These are phyloP conservation scores for Cladosporium sp. DNA, from an alignment of 2,329 filamentous ascomycete species.

Conservation along the genomic window DNA sequence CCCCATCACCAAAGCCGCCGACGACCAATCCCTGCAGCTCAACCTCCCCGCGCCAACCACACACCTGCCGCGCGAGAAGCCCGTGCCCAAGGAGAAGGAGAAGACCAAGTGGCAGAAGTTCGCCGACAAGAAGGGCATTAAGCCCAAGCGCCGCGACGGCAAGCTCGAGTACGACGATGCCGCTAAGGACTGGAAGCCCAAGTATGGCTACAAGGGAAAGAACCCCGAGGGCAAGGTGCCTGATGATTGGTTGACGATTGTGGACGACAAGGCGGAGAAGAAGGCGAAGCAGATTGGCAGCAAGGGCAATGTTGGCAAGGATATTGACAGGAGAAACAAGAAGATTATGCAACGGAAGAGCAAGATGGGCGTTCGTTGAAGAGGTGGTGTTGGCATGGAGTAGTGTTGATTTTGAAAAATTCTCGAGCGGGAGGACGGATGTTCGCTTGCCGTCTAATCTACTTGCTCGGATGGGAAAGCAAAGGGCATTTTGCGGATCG, in stretches of 20 bases:
- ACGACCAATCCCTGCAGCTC: constrained; percentile 68
- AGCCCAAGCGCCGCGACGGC: constrained; percentile 77
- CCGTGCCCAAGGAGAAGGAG: constrained; percentile 75
- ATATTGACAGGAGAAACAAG: constrained; percentile 19
- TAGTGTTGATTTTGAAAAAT: constrained; percentile 8
- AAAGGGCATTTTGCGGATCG: not conserved
- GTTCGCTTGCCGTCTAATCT: not conserved
- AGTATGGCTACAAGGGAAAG: constrained; percentile 92
- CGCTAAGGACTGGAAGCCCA: constrained; percentile 83
- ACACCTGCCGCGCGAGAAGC: constrained; percentile 84
- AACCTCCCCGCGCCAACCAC: constrained; percentile 71
- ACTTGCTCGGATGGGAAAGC: not conserved
- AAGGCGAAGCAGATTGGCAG: constrained; percentile 46
- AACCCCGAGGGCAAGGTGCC: constrained; percentile 79
- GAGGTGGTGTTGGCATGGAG: not conserved
- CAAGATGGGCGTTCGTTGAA: constrained; percentile 17
- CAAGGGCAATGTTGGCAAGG: constrained; percentile 58
- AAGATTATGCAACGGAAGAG: constrained; percentile 26
- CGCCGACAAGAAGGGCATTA: constrained; percentile 95
- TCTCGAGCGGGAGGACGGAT: not conserved
- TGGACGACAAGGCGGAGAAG: constrained; percentile 69
- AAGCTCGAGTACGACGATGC: constrained; percentile 84
- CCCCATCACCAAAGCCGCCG: constrained; percentile 67
- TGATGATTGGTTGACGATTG: constrained; percentile 86
- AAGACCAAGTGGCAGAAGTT: constrained; percentile 96